Conservation (phyloP, 805 yeast genomes). For the Starmerella sp. region DNA sequence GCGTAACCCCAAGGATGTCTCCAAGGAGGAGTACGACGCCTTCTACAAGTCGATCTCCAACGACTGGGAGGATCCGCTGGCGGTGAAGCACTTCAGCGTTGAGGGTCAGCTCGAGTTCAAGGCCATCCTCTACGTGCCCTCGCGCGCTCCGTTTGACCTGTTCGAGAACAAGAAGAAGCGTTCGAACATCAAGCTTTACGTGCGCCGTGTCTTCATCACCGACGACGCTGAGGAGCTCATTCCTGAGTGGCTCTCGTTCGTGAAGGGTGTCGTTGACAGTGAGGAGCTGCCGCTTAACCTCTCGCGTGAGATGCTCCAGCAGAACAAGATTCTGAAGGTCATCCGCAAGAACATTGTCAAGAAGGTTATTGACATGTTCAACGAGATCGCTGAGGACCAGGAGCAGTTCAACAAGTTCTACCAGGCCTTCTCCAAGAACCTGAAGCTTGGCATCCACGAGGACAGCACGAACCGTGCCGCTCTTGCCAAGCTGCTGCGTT, state of each 20-base stretch:
- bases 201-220: slow-evolving; percentile 98
- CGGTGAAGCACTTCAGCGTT: slow-evolving; percentile 98
- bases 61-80: slow-evolving; percentile 99
- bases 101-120: slow-evolving; percentile 99
- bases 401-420: slow-evolving; percentile 98
- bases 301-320: slow-evolving; percentile 99
- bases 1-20: slow-evolving; percentile 93
- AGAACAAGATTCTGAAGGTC: slow-evolving; percentile 98
- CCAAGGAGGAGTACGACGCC: slow-evolving; percentile 97
- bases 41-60: slow-evolving; percentile 98
- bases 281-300: slow-evolving; percentile 99
- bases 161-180: slow-evolving; percentile 99
- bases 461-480: slow-evolving; percentile 95
- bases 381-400: slow-evolving; percentile 97
- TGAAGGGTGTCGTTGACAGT: slow-evolving; percentile 98
- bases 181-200: slow-evolving; percentile 96
- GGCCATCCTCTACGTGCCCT: slow-evolving; percentile 94
- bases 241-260: slow-evolving; percentile 97
- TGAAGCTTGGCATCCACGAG: slow-evolving; percentile 98
- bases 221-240: slow-evolving; percentile 99
- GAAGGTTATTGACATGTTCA: slow-evolving; percentile 96
- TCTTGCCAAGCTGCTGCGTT: slow-evolving; percentile 91
- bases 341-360: slow-evolving; percentile 98
- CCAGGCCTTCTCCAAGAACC: slow-evolving; percentile 94
- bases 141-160: slow-evolving; percentile 98